Conservation (phyloP, 148 eudicot species). For the Tetragonia tetragonoides region DNA sequence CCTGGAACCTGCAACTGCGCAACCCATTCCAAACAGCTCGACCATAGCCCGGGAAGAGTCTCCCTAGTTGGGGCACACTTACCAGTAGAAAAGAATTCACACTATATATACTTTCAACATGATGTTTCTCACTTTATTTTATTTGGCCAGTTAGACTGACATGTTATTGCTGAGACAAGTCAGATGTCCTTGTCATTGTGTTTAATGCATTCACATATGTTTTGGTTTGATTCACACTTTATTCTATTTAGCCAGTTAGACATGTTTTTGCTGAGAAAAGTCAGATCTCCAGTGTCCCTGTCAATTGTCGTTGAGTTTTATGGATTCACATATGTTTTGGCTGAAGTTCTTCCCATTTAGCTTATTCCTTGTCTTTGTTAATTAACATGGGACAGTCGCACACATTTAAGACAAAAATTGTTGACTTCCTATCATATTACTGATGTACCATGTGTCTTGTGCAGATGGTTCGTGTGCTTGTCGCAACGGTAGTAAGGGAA, state of each 20-base stretch:
- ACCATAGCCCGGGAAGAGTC: too few species aligned
- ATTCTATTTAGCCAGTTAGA: background rate
- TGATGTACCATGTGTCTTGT: background rate
- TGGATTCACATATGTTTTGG: background rate
- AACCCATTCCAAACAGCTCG: too few species aligned
- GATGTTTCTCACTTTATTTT: background rate
- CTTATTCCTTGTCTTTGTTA: background rate
- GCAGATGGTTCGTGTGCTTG: slow-evolving; percentile 96
- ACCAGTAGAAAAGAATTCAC: background rate
- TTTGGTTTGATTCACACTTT: background rate
- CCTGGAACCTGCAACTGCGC: too few species aligned
- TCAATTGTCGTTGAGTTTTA: background rate
- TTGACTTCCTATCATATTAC: background rate
- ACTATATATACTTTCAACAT: background rate
- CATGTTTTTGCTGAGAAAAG: background rate
- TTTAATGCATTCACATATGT: background rate
- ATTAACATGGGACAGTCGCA: too few species aligned
- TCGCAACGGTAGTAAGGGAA: slow-evolving; percentile 87
- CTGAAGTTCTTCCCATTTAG: background rate
- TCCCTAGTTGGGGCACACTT: too few species aligned
- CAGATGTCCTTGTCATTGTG: background rate
- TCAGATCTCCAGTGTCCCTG: too few species aligned
- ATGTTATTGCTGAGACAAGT: background rate
- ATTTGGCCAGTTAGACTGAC: background rate
- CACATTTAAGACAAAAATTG: too few species aligned